Base-by-base conservation (phyloP, 345 rosid genomes). In the Melaleuca quinquenervia region DNA sequence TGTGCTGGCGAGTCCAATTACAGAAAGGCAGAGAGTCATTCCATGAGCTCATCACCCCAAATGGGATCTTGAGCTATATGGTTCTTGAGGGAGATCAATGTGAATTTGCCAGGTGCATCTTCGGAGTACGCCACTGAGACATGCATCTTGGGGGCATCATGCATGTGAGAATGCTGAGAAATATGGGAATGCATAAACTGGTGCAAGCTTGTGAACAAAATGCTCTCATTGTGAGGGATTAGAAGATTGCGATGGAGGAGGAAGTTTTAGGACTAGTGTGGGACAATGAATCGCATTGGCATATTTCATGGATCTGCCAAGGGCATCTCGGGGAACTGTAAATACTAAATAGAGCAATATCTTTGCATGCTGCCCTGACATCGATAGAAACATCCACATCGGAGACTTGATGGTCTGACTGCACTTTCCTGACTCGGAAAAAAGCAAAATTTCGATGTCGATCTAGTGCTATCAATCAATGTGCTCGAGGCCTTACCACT, bases 1-100 rank as follows among this genome's bases (percentile, higher is more conserved):
- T 88, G 44, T 88, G 89, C 51, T 83, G 82, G 10, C 3, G 83
- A 14, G 7, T 29, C 89, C 90, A 85, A 7, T 20, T 27, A n/a
- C 89, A 86, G 3, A 87, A 64, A 62, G 76, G 49, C 41, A 86
- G 70, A 24, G 87, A 88, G 24, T 14, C 74, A 78, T 84, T 88
- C 86, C 87, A 84, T 26, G 90, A 87, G 21, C 54, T 83, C n/a
- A 52, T 83, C 51, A 84, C 50, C 27, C 88, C 60, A 2, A 75
- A 45, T 29, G 87, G 87, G 85, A 27, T 86, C 88, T 8, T 15
- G 32, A 50, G 8, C 52, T 24, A 86, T 62, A 6, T 84, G 52
- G 21, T 36, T 36, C 80, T 36, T 70, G 48, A 36, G 1, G 48
- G 80, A 36, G 80, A 70, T 70, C 48, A 20, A 21, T 36, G 48